Evolutionary conservation across 257 asterid genomes (phyloP).

Genomic region (Nicotiana undulata): DNA sequence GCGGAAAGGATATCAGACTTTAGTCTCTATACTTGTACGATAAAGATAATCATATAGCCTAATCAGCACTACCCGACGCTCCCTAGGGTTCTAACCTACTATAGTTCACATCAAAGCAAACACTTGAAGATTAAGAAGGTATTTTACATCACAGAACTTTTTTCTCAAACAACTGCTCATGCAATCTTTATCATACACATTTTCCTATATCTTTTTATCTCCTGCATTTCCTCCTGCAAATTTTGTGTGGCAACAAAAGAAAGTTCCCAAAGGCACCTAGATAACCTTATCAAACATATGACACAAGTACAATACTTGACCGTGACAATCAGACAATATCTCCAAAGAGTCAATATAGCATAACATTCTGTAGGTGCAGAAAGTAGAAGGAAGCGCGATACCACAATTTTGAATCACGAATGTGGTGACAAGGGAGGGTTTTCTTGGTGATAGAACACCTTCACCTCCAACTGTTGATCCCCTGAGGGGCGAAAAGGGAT

Average conservation of each 20-base stretch:
- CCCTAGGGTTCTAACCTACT: neutral
- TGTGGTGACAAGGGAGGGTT: neutral
- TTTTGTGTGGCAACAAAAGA: neutral
- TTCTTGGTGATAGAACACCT: neutral
- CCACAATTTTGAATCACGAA: neutral
- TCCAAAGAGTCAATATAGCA: neutral
- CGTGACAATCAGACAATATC: neutral
- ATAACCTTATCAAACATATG: neutral
- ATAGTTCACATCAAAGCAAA: neutral
- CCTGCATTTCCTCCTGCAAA: neutral
- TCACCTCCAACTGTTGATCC: neutral
- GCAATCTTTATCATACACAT: neutral
- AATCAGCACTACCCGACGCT: neutral
- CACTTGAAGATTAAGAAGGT: neutral
- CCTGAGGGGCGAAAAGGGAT: neutral
- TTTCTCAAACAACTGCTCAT: neutral
- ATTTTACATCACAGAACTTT: neutral
- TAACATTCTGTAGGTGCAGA: neutral
- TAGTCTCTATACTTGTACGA: neutral
- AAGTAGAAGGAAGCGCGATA: neutral
- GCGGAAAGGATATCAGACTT: neutral
- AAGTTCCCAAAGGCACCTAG: neutral
- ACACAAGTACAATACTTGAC: no score
- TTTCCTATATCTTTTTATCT: neutral
- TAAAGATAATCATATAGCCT: neutral